Base-by-base conservation (phyloP, 805 yeast genomes). In the Candida rishiriensis region DNA sequence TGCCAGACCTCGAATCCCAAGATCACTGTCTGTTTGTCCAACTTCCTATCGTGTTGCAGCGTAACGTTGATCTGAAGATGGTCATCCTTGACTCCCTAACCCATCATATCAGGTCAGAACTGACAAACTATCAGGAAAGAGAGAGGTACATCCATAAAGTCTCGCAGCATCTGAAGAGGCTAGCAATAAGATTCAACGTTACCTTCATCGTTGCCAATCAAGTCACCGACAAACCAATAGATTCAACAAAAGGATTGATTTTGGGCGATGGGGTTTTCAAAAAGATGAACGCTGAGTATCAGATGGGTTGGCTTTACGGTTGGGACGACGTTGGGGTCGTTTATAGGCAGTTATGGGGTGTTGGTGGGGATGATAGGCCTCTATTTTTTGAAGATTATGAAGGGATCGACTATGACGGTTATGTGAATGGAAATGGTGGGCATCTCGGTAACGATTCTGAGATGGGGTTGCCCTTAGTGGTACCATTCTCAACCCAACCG, bases 61-160 rank as follows among this genome's bases (percentile, higher is more conserved):
- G 66, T 37, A 58, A 65, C 29, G 49, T 59, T 11, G 61, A 64
- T 1, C 69, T 83, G 2, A 82, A 76, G 36, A 56, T 85, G 28
- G 69, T 91, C 0, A 72, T 88, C 1, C 70, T 90, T 10, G 98
- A 91, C 62, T 85, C 96, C 30, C 78, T 90, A 3, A 81, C 91
- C 0, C 96, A 88, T 56, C 95, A 85, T 60, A 61, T 89, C 29
- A 68, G 95, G 45, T 81, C 81, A 1, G 88, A 82, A 50, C 57
- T 79, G 18, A 71, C 64, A 35, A 26, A 36, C 15, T 66, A 70
- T 34, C 61, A 72, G 15, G 64, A 68, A 43, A 72, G 77, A 47
- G 64, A 70, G 41, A 55, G 63, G 40, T 73, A 76, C 50, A 55
- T 75, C 16, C 63, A 66, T 28, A 64, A 63, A 31, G 53, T 78